Evolutionary conservation across 208 protist species (phyloP).

Genomic region (Acanthamoeba castellanii): DNA sequence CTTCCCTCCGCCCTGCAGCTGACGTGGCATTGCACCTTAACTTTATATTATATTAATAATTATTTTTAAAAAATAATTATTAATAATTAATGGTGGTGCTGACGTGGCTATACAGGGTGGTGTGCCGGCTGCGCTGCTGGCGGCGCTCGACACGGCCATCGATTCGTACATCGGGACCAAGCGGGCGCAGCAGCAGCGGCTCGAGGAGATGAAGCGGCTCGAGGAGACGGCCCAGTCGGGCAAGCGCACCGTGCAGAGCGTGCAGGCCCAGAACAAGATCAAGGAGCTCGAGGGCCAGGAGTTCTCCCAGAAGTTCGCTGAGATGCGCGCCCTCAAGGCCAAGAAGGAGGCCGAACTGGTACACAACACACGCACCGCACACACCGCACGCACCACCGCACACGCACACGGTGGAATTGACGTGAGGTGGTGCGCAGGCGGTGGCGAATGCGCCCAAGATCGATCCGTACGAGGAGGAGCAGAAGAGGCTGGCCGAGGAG

Average conservation of each 20-base stretch:
- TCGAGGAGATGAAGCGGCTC: constrained; percentile 58
- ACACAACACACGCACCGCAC: background rate
- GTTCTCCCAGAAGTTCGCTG: constrained; percentile 62
- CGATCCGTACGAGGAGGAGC: constrained; percentile 65
- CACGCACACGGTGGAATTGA: background rate
- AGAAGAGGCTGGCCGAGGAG: constrained; percentile 43
- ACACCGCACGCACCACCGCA: background rate
- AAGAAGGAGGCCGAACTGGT: constrained; percentile 70
- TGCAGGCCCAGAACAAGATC: constrained; percentile 69
- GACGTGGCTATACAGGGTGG: background rate
- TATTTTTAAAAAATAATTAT: background rate
- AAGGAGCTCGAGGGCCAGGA: constrained; percentile 67
- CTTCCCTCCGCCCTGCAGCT: background rate
- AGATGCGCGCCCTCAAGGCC: constrained; percentile 69
- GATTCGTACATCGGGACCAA: constrained; percentile 35
- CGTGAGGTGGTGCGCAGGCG: background rate
- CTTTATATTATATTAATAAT: background rate
- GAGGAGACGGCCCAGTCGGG: background rate
- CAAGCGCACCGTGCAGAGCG: constrained; percentile 31
- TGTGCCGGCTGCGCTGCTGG: constrained; percentile 14
- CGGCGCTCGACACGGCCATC: constrained; percentile 47
- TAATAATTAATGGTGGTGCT: background rate
- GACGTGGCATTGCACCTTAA: background rate
- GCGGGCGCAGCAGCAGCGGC: background rate
- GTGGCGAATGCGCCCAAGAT: constrained; percentile 66